These are phyloP conservation scores for Trichoderma gracile DNA, from an alignment of 2,329 filamentous ascomycete genomes.

Conservation along the genomic window DNA sequence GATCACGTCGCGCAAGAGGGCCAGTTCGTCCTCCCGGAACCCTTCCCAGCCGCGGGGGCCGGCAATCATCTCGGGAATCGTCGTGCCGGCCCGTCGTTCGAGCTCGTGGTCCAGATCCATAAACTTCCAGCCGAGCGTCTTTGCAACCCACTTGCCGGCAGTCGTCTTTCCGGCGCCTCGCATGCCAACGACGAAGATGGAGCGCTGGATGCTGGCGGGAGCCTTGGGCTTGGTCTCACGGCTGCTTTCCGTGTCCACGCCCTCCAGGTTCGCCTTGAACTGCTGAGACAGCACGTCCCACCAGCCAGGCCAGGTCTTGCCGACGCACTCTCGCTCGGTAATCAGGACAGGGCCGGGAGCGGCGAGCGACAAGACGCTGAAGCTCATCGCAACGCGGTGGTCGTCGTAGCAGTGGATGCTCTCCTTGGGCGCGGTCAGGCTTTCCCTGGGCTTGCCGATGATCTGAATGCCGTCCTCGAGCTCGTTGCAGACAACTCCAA, in stretches of 20 bases:
- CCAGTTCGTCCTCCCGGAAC: conserved; percentile 78
- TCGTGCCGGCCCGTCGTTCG: conserved; percentile 69
- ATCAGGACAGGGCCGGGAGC: conserved; percentile 73
- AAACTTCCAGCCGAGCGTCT: conserved; percentile 72
- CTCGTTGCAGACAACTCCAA: conserved; percentile 82
- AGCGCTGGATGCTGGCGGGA: conserved; percentile 49
- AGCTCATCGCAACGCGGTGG: conserved; percentile 97
- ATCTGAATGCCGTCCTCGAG: conserved; percentile 92
- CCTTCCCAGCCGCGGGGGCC: conserved; percentile 75
- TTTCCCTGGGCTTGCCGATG: conserved; percentile 51
- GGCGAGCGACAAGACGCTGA: conserved; percentile 80
- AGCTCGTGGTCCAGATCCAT: conserved; percentile 87
- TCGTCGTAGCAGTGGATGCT: conserved; percentile 94
- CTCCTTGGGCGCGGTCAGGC: conserved; percentile 56
- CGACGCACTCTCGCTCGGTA: conserved; percentile 86
- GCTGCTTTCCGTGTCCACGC: conserved; percentile 58
- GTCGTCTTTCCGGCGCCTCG: conserved; percentile 96
- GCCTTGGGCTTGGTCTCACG: conserved; percentile 27
- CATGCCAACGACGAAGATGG: conserved; percentile 96
- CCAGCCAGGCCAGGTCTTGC: conserved; percentile 99
- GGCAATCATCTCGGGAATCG: conserved; percentile 84
- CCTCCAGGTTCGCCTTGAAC: conserved; percentile 76
- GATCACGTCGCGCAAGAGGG: conserved; percentile 71
- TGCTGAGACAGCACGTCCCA: conserved; percentile 84
- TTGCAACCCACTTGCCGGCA: conserved; percentile 80